These are phyloP conservation scores for Entomophthora muscae DNA, from an alignment of 371 early-diverging fungal species.

Conservation along the genomic window DNA sequence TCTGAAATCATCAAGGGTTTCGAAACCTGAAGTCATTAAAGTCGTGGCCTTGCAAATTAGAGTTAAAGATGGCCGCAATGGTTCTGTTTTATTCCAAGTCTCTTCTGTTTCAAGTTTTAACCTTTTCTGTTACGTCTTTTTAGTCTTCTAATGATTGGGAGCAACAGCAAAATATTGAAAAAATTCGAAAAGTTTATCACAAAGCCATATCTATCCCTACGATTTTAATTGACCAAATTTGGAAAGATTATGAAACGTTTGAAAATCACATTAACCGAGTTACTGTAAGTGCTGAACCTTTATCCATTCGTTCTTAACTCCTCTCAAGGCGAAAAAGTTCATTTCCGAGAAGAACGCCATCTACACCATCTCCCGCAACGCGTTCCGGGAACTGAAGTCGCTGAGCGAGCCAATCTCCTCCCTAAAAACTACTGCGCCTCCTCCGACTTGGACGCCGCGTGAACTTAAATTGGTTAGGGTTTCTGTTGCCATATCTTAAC, in stretches of 20 bases:
- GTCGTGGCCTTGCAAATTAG: no score
- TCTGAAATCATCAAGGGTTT: no score
- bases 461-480: constrained; percentile 41
- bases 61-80: no score
- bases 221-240: constrained; percentile 69
- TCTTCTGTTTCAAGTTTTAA: no score
- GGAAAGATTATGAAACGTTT: constrained; percentile 90
- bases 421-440: constrained; percentile 35
- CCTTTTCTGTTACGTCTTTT: no score
- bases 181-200: constrained; percentile 71
- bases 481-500: not conserved
- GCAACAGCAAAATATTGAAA: constrained; percentile 73
- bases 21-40: no score
- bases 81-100: no score
- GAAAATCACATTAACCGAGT: constrained; percentile 73
- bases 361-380: constrained; percentile 86
- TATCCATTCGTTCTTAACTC: not conserved
- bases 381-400: constrained; percentile 54
- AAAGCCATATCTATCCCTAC: constrained; percentile 72
- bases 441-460: constrained; percentile 62
- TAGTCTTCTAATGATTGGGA: constrained; percentile 65
- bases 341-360: constrained; percentile 61
- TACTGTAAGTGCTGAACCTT: no score
- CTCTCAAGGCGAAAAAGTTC: constrained; percentile 71
- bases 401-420: constrained; percentile 47